Evolutionary conservation across 2,329 filamentous ascomycete species (phyloP).

Genomic region (Microcyclospora tardicrescens): DNA sequence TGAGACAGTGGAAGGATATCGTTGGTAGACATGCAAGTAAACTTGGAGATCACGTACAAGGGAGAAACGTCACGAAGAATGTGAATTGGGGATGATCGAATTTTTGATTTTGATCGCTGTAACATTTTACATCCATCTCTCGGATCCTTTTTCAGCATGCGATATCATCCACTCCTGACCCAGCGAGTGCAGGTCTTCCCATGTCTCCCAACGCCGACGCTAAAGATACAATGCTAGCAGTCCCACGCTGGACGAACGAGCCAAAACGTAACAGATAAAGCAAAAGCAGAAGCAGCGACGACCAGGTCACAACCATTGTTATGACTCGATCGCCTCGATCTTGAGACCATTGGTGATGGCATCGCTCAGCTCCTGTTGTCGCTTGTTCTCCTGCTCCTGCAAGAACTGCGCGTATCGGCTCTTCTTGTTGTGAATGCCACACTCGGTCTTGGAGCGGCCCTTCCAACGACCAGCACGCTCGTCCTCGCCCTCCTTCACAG

Average conservation of each 20-base stretch:
- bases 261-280: too few relatives aligned
- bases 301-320: background rate
- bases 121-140: too few relatives aligned
- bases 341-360: slow-evolving; percentile 22
- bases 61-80: too few relatives aligned
- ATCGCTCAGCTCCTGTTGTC: slow-evolving; percentile 40
- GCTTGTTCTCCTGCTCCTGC: slow-evolving; percentile 57
- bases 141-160: too few relatives aligned
- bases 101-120: too few relatives aligned
- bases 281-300: slow-evolving; percentile 1
- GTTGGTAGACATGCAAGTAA: too few relatives aligned
- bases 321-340: slow-evolving; percentile 17
- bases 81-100: too few relatives aligned
- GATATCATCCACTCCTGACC: too few relatives aligned
- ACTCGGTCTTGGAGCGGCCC: slow-evolving; percentile 90
- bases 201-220: slow-evolving; percentile 4
- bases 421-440: slow-evolving; percentile 96
- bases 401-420: slow-evolving; percentile 84
- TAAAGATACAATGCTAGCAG: slow-evolving; percentile 1
- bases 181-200: too few relatives aligned
- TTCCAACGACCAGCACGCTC: slow-evolving; percentile 96
- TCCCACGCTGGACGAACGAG: background rate
- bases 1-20: too few relatives aligned
- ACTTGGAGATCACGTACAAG: too few relatives aligned
- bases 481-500: slow-evolving; percentile 81